Percentiles rank a stretch among this genome's conserved stretches.
Evolutionary conservation across 2,329 filamentous ascomycete species (phyloP).

Genomic region (Colletotrichum agaves): DNA sequence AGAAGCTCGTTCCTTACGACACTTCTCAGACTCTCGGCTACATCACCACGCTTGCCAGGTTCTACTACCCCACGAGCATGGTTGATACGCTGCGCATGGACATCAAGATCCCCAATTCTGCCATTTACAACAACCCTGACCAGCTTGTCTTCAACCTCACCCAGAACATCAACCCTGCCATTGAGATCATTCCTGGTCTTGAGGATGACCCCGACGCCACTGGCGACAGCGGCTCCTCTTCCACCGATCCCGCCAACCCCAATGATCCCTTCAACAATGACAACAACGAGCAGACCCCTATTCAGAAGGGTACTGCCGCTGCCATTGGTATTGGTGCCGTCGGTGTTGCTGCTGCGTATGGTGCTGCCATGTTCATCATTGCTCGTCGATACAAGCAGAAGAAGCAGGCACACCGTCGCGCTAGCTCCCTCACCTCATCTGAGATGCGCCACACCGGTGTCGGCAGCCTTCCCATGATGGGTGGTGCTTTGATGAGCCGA

Average conservation of each 20-base stretch:
- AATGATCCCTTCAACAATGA: slow-evolving; percentile 57
- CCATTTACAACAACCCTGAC: slow-evolving; percentile 77
- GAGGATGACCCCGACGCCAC: slow-evolving; percentile 53
- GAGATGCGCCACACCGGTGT: slow-evolving; percentile 62
- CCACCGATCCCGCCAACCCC: slow-evolving; percentile 49
- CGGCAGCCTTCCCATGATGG: slow-evolving; percentile 74
- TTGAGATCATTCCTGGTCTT: slow-evolving; percentile 70
- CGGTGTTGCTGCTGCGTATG: slow-evolving; percentile 84
- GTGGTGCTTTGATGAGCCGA: slow-evolving; percentile 70
- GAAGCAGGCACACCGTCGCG: slow-evolving; percentile 79
- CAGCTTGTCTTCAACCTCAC: slow-evolving; percentile 78
- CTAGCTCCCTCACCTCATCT: slow-evolving; percentile 74
- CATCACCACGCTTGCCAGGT: slow-evolving; percentile 77
- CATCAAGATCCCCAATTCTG: slow-evolving; percentile 76
- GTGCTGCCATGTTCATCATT: slow-evolving; percentile 93
- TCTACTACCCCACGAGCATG: slow-evolving; percentile 78
- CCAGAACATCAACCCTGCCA: slow-evolving; percentile 83
- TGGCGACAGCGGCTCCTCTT: slow-evolving; percentile 50
- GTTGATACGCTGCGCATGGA: slow-evolving; percentile 75
- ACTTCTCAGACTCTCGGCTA: slow-evolving; percentile 76
- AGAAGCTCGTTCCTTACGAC: slow-evolving; percentile 80
- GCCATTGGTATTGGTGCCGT: slow-evolving; percentile 82
- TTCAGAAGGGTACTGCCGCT: slow-evolving; percentile 70
- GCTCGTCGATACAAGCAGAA: slow-evolving; percentile 91
- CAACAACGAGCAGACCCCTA: slow-evolving; percentile 63